Conservation (phyloP, 768 basidiomycete species). For the Cystofilobasidium macerans region DNA sequence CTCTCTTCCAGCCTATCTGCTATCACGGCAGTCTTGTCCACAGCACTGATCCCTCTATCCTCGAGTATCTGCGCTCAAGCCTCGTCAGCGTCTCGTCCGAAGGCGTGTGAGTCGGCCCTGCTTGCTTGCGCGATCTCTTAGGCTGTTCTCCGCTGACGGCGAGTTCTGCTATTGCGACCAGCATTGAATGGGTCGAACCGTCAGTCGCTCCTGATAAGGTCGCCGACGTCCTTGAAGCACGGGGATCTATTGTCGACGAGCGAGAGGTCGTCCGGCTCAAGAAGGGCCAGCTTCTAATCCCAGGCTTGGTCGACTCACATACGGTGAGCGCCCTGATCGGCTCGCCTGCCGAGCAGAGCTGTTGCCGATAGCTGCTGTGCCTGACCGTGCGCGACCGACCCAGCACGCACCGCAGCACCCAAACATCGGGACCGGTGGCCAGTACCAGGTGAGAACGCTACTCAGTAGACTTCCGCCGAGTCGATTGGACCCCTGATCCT, state of each 20-base stretch:
- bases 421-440: conserved; percentile 46
- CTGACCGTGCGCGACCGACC: conserved; percentile 14
- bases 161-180: too few species aligned
- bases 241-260: neutral
- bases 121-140: neutral
- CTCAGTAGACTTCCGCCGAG: neutral
- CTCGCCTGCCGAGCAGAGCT: neutral
- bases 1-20: too few species aligned
- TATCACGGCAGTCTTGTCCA: too few species aligned
- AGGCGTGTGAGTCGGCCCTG: conserved; percentile 42
- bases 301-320: conserved; percentile 86
- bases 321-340: conserved; percentile 54
- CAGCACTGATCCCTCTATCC: too few species aligned
- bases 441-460: conserved; percentile 15
- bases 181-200: conserved; percentile 12
- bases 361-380: neutral
- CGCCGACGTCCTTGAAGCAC: neutral
- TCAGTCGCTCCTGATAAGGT: conserved; percentile 2
- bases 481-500: neutral
- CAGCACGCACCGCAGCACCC: conserved; percentile 75
- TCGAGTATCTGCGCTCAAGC: conserved; percentile 44
- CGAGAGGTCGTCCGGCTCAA: neutral
- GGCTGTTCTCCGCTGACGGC: neutral
- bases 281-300: conserved; percentile 57
- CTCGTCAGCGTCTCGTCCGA: conserved; percentile 47